These are phyloP conservation scores for Fraxinus sp. DNA, from an alignment of 305 asterid species.

Conservation along the genomic window DNA sequence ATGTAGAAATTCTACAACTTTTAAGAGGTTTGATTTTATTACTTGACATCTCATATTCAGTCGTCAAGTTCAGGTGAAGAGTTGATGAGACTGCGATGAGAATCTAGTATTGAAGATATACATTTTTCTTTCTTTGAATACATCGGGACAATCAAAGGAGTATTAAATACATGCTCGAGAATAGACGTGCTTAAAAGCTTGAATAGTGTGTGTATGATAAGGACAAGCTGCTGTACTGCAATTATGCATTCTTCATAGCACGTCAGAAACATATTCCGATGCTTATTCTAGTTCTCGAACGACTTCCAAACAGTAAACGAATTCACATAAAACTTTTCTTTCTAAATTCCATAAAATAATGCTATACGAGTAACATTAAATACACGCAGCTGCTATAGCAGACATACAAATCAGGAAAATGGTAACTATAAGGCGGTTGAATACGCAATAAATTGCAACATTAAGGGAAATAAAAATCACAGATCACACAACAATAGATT, in stretches of 20 bases:
- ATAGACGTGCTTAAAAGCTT: background rate
- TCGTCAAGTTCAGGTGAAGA: background rate
- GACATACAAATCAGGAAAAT: background rate
- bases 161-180: background rate
- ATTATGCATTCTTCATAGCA: background rate
- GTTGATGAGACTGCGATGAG: background rate
- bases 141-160: background rate
- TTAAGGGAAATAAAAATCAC: background rate
- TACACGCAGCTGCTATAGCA: background rate
- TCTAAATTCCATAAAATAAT: background rate
- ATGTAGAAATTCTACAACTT: background rate
- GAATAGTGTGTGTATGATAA: background rate
- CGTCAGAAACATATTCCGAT: background rate
- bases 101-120: background rate
- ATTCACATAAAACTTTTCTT: background rate
- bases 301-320: background rate
- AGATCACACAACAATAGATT: background rate
- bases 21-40: background rate
- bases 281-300: background rate
- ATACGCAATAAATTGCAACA: background rate
- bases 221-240: background rate
- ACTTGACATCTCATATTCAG: background rate
- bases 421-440: background rate
- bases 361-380: background rate
- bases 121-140: background rate